Evolutionary conservation across 805 yeast species (phyloP).

Genomic region (Saturnispora zaruensis): DNA sequence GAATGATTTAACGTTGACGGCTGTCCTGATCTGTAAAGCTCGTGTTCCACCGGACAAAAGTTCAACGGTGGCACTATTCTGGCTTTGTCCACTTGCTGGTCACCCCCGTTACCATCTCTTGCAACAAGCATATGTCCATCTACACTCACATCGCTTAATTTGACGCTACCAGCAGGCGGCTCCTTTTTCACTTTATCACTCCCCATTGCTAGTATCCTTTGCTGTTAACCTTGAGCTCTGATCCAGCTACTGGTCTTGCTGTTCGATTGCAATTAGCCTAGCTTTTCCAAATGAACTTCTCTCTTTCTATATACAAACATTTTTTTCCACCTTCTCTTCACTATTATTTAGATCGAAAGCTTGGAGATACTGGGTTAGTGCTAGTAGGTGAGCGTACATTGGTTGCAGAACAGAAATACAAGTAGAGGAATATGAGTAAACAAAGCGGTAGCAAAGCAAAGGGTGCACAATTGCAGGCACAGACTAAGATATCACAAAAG

Average conservation of each 20-base stretch:
- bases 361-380: not conserved
- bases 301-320: not conserved
- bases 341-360: not conserved
- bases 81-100: conserved; percentile 41
- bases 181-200: not conserved
- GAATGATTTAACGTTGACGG: conserved; percentile 92
- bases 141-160: not conserved
- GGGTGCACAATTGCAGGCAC: not conserved
- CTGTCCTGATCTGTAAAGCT: conserved; percentile 84
- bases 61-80: conserved; percentile 81
- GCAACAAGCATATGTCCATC: conserved; percentile 1
- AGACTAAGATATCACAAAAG: not conserved
- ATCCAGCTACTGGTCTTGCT: not conserved
- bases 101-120: not conserved
- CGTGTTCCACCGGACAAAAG: conserved; percentile 88
- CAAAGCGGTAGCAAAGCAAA: not conserved
- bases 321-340: not conserved
- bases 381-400: not conserved
- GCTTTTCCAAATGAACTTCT: not conserved
- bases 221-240: not conserved
- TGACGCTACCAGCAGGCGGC: not conserved
- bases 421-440: not conserved
- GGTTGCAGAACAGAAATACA: not conserved
- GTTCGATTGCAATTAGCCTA: not conserved
- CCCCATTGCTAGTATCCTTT: not conserved